Base-by-base conservation (phyloP, 768 basidiomycete species). In the Boletus rubescentipes region DNA sequence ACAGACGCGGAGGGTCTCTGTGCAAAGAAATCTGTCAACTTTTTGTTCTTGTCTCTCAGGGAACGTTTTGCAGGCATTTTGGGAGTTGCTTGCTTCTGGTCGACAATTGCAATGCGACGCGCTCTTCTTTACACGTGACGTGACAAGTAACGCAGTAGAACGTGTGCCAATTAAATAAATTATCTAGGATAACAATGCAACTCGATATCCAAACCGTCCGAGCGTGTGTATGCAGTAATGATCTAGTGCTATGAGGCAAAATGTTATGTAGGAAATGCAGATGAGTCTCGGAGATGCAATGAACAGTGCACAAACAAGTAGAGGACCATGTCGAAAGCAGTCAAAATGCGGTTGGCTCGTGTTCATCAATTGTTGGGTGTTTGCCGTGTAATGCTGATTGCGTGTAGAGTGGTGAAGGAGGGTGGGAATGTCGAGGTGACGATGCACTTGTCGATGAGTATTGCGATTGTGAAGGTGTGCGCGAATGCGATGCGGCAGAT, bases 11-110 rank as follows among this genome's bases (percentile, higher is more conserved):
- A 62, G 1, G 63, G 54, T 59, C 58, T 73, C 38, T 72, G 74
- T 35, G 66, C 29, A 51, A 83, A 83, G 60, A 79, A 84, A 36
- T 79, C 74, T 8, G 79, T 79, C 23, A 84, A 49, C 26, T 55
- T 73, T 36, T 53, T 63, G 55, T 63, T 64, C 23, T 55, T 56
- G 46, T 57, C 44, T 53, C 55, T 58, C 45, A 21, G 18, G 0
- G 53, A 29, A 8, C 54, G 47, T 66, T 58, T 54, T 37, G 54
- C 10, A 37, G 55, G 54, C 67, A 74, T 65, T 45, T 47, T 51
- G 48, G 15, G 9, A 20, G 39, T 41, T 15, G 46, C 26, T 41
- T 37, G 42, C 23, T 26, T 39, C 39, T 23, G 21, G 20, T 20
- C n/a, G 42, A 34, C 42, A 42, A 51, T 47, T 44, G 41, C 53